Evolutionary conservation across 2,329 filamentous ascomycete genomes (phyloP).

Genomic region (Colletotrichum musae): DNA sequence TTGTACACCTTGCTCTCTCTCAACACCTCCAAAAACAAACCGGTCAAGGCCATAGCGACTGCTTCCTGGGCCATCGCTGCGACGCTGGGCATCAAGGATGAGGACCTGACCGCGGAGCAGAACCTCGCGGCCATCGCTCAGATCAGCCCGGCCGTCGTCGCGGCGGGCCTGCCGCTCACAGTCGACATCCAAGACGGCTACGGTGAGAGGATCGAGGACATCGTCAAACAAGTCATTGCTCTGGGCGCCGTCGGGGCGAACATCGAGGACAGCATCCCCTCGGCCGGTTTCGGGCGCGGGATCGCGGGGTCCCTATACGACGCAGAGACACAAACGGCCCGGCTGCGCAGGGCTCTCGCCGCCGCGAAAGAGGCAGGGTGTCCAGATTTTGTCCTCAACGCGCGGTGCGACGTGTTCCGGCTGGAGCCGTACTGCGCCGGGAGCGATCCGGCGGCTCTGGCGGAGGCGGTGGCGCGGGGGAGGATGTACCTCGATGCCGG

Average conservation of each 20-base stretch:
- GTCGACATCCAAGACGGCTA: conserved; percentile 76
- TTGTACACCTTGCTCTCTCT: conserved; percentile 61
- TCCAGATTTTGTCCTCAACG: conserved; percentile 70
- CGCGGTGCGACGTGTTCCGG: conserved; percentile 68
- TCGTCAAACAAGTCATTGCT: conserved; percentile 60
- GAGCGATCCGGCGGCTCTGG: conserved; percentile 53
- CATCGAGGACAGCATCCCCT: no score
- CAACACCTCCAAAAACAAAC: conserved; percentile 52
- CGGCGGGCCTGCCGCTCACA: conserved; percentile 63
- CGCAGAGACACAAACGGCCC: no score
- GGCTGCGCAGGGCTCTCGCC: no score
- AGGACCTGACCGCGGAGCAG: conserved; percentile 63
- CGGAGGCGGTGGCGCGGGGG: conserved; percentile 67
- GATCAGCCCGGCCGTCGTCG: conserved; percentile 59
- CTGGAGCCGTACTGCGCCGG: conserved; percentile 48
- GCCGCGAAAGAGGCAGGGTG: conserved; percentile 54
- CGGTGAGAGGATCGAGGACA: conserved; percentile 60
- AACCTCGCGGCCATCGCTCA: conserved; percentile 64
- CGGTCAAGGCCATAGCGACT: conserved; percentile 61
- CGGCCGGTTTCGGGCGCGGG: no score
- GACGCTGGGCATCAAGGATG: conserved; percentile 59
- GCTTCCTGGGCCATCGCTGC: conserved; percentile 67
- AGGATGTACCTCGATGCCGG: conserved; percentile 71
- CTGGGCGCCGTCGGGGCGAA: conserved; percentile 39
- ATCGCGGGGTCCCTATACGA: no score